Percentiles rank a stretch among this genome's conserved stretches.
Evolutionary conservation across 805 yeast species (phyloP).

Genomic region (Candida boleticola): DNA sequence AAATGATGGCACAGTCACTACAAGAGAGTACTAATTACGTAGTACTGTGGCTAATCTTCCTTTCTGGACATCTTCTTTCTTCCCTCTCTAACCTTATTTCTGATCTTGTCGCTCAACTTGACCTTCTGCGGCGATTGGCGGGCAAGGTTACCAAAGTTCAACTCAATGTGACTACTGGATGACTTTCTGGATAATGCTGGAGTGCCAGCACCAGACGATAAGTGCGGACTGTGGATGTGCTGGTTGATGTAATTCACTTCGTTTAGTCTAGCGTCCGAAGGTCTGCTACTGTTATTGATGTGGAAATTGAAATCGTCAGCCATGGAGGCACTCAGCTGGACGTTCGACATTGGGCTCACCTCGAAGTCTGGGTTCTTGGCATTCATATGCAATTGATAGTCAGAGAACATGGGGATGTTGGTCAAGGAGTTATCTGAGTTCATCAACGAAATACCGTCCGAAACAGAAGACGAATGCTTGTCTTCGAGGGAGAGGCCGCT

Average conservation of each 20-base stretch:
- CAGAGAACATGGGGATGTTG: conserved; percentile 62
- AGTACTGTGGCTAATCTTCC: neutral
- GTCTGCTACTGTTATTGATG: neutral
- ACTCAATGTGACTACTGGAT: conserved; percentile 27
- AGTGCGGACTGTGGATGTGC: conserved; percentile 8
- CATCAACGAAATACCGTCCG: conserved; percentile 62
- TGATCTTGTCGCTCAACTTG: conserved; percentile 33
- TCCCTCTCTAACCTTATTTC: conserved; percentile 32
- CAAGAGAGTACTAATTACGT: neutral
- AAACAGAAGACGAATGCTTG: conserved; percentile 36
- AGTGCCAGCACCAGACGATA: conserved; percentile 7
- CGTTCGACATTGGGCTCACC: conserved; percentile 22
- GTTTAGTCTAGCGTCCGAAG: neutral
- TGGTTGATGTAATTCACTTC: neutral
- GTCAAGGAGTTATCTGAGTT: conserved; percentile 61
- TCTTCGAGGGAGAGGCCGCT: conserved; percentile 18
- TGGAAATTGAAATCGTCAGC: conserved; percentile 29
- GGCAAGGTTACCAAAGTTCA: conserved; percentile 25
- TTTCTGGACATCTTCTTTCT: conserved; percentile 14
- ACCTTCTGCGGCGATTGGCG: conserved; percentile 5
- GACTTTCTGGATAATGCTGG: conserved; percentile 18
- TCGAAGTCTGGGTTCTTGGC: conserved; percentile 21
- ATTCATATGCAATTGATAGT: conserved; percentile 40
- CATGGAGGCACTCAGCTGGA: conserved; percentile 30
- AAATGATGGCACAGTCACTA: too few relatives aligned